Base-by-base conservation (phyloP, 331 rosid species). In the Quercus lobata region DNA sequence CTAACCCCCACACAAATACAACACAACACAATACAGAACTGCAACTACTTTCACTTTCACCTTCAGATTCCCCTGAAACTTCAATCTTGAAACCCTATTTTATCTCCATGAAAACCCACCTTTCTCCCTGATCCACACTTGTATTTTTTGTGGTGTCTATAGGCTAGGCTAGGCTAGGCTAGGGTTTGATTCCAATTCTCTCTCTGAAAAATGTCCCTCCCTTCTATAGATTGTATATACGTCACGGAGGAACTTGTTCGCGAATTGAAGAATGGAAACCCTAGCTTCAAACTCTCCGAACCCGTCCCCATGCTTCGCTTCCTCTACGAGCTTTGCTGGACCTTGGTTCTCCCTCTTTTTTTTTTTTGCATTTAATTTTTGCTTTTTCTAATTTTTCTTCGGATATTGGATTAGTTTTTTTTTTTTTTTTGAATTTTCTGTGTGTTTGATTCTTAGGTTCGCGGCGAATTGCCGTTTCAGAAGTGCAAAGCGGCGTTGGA, bases 301-400 rank as follows among this genome's bases (percentile, higher is more conserved):
- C 89, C 93, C 3, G 94, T 91, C 44, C 96, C 96, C 44, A 80
- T 89, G 89, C 90, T 91, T 72, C 98, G 99, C 69, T 96, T 96
- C 76, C 96, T 96, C 87, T 96, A 85, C 83, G 99, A 96, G 92
- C 99, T 96, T 63, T 93, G 96, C 84, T 93, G 89, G 87, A 83
- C 89, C 82, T 82, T 91, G 98, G 99, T 96, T 68, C 70, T 89
- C 78, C 72, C 34, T 18, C 76, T 41, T 61, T 11, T 27, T 35
- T 35, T 3, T 22, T n/a, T 25, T 27, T 49, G 16, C 18, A 14
- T 71, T 60, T 57, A n/a, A 63, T 25, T 81, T 4, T 16, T 21
- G 30, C 68, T 62, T 15, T 14, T 27, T 74, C 74, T 61, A 69
- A 74, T 44, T 61, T 19, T 79, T 56, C 29, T 11, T 86, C 62